Conservation (phyloP, 352 stramenopile species). For the Hyaloperonospora brassicae region DNA sequence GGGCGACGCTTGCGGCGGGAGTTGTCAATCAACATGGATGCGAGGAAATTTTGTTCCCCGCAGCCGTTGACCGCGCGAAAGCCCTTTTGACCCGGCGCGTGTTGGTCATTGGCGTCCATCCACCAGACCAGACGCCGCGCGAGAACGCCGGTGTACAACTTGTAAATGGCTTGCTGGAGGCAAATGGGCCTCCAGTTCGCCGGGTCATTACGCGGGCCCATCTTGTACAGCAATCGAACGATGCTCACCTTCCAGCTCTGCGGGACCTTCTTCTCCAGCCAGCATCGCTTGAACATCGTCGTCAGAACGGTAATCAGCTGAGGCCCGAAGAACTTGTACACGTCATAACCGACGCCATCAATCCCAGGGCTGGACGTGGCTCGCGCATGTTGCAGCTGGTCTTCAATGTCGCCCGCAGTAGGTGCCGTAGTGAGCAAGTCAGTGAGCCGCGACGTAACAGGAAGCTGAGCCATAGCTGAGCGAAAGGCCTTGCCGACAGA, state of each 20-base stretch:
- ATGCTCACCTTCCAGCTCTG: slow-evolving; percentile 19
- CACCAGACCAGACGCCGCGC: neutral
- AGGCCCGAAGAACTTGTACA: slow-evolving; percentile 8
- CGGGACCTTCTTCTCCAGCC: slow-evolving; percentile 7
- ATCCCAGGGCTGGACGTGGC: slow-evolving; percentile 5
- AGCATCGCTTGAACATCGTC: slow-evolving; percentile 15
- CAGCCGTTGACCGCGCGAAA: slow-evolving; percentile 25
- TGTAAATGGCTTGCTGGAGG: slow-evolving; percentile 30
- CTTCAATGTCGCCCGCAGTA: slow-evolving; percentile 18
- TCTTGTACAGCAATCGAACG: no score
- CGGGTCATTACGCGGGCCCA: slow-evolving; percentile 6
- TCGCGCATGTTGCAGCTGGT: slow-evolving; percentile 5
- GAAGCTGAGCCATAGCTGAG: no score
- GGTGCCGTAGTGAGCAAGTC: neutral
- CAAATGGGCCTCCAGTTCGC: slow-evolving; percentile 27
- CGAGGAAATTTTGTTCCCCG: slow-evolving; percentile 27
- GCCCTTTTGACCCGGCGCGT: slow-evolving; percentile 7
- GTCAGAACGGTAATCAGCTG: slow-evolving; percentile 12
- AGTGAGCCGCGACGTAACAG: neutral
- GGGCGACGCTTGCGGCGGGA: slow-evolving; percentile 10
- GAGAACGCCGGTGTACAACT: slow-evolving; percentile 18
- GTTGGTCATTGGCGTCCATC: no score
- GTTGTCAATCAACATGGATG: no score
- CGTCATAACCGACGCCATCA: slow-evolving; percentile 21
- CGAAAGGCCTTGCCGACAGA: neutral